Base-by-base conservation (phyloP, 2,329 filamentous ascomycete species). In the Rosellinia necatrix region DNA sequence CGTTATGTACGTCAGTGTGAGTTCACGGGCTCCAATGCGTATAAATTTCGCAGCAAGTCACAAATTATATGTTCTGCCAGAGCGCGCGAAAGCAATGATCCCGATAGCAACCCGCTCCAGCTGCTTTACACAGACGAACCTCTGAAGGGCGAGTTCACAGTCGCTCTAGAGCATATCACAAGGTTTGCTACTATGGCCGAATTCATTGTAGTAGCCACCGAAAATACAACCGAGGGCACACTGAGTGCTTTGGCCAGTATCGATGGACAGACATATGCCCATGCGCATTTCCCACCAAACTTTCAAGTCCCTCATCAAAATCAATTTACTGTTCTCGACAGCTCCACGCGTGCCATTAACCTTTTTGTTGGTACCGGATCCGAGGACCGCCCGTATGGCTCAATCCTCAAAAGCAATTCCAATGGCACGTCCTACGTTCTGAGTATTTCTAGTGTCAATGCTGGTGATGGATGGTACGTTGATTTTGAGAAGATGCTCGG, bases 401-500 rank as follows among this genome's bases (percentile, higher is more conserved):
- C 89, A 21, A 91, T 99, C 65, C 85, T 99, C 74, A 99, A 97
- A 83, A 97, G 92, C 70, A 99, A 99, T 77, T 97, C 92, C 66
- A 97, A 99, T 70, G 94, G 94, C 50, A 99, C 94, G 0, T 94
- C 90, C 1, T 99, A 97, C 68, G 90, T 96, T 10, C 78, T 96
- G 62, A 96, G 90, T 72, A 80, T 94, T 21, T 78, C 84, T 44
- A 85, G 84, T 17, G 91, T 97, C 69, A 97, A 97, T 73, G 84
- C 91, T 64, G 86, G 97, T 69, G 76, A 81, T 10, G 65, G 71
- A 2, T 92, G 87, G 38, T 97, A 87, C 68, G 93, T 96, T 40
- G 94, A 99, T 70, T 99, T 96, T 72, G 94, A 99, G 72, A 97
- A 96, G 77, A 91, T 97, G 79, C 83, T 90, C 43, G 92, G 92